Evolutionary conservation across 345 rosid species (phyloP).

Genomic region (Fremontodendron californicum): DNA sequence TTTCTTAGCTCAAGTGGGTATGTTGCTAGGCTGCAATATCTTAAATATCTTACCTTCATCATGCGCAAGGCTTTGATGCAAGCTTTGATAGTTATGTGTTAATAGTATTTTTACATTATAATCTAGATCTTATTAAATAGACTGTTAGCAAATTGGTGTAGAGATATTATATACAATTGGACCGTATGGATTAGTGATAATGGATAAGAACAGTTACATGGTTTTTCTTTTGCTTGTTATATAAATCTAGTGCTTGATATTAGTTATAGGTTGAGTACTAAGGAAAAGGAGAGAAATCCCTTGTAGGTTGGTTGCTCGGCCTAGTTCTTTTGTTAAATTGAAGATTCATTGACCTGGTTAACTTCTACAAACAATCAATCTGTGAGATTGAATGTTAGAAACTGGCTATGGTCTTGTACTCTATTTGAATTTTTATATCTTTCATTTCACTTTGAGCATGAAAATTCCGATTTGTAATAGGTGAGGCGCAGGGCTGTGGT

Average conservation of each 20-base stretch:
- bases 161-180: not conserved
- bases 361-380: not conserved
- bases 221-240: not conserved
- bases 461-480: slow-evolving; percentile 34
- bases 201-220: not conserved
- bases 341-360: not conserved
- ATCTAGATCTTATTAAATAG: not conserved
- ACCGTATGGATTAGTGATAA: not conserved
- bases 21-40: not conserved
- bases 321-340: not conserved
- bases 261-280: not conserved
- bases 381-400: not conserved
- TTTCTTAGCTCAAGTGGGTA: not conserved
- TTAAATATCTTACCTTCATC: not conserved
- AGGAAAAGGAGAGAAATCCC: not conserved
- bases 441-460: slow-evolving; percentile 3
- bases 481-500: slow-evolving; percentile 87
- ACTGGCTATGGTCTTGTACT: not conserved
- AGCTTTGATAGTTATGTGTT: not conserved
- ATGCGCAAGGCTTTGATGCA: not conserved
- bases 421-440: not conserved
- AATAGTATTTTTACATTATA: not conserved
- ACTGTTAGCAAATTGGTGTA: not conserved
- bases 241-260: not conserved
- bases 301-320: not conserved